Evolutionary conservation across 1,284 basidiomycete genomes (phyloP).

Genomic region (Coniferiporia sulphurascens): DNA sequence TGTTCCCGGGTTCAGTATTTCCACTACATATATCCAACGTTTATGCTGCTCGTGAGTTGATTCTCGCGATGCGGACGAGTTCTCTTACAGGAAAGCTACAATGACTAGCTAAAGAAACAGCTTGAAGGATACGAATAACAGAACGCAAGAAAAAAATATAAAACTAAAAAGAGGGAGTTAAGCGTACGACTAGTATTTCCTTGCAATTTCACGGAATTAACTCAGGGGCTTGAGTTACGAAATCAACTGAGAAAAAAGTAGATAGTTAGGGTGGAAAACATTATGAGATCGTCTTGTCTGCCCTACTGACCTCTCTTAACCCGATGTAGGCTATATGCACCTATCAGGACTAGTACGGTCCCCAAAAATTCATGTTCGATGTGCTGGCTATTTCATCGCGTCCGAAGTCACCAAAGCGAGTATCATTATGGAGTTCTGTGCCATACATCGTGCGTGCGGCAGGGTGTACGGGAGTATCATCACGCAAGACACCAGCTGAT

Average conservation of each 20-base stretch:
- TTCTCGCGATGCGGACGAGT: background rate
- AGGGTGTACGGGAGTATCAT: conserved; percentile 35
- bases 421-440: conserved; percentile 69
- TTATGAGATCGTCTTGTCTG: background rate
- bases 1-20: too few relatives aligned
- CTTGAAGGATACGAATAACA: background rate
- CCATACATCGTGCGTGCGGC: conserved; percentile 73
- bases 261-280: too few relatives aligned
- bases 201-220: background rate
- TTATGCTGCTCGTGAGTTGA: background rate
- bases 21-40: too few relatives aligned
- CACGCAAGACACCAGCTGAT: conserved; percentile 25
- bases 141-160: background rate
- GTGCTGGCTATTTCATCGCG: conserved; percentile 64
- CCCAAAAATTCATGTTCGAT: conserved; percentile 45
- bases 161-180: background rate
- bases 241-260: too few relatives aligned
- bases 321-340: background rate
- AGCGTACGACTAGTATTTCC: background rate
- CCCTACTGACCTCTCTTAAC: background rate
- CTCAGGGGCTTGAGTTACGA: too few relatives aligned
- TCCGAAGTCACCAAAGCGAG: conserved; percentile 77
- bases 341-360: background rate
- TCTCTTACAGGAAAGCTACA: background rate
- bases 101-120: background rate